phyloP scores from a whole-genome alignment of 2,329 filamentous ascomycete species.

The Berkeleyomyces basicola region DNA sequence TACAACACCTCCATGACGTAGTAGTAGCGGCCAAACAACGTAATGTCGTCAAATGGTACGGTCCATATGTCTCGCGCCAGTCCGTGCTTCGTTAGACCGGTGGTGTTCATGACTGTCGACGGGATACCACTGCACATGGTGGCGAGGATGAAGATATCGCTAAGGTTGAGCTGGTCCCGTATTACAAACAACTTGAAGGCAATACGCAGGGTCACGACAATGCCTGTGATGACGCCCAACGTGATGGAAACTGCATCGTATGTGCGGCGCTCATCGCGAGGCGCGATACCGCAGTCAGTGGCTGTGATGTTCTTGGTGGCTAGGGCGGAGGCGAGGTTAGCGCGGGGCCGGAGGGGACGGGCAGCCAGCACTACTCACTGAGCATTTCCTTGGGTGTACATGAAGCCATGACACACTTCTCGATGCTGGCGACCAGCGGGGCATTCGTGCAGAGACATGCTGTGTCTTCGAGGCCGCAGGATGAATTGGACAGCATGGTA shows the following conservation, averaged over 20 bases:
- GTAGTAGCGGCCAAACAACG: slow-evolving; percentile 24
- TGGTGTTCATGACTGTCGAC: slow-evolving; percentile 19
- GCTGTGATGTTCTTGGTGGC: slow-evolving; percentile 18
- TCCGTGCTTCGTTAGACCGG: slow-evolving; percentile 21
- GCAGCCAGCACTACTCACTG: slow-evolving; percentile 16
- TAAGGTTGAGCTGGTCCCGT: slow-evolving; percentile 20
- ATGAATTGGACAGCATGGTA: slow-evolving; percentile 16
- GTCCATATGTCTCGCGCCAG: slow-evolving; percentile 32
- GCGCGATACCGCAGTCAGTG: slow-evolving; percentile 17
- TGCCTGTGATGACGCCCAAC: slow-evolving; percentile 21
- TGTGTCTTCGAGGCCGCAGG: slow-evolving; percentile 19
- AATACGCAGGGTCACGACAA: slow-evolving; percentile 25
- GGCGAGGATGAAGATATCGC: slow-evolving; percentile 22
- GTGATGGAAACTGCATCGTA: slow-evolving; percentile 19
- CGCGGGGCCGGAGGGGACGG: neutral
- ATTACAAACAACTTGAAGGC: slow-evolving; percentile 20
- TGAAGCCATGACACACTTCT: slow-evolving; percentile 18
- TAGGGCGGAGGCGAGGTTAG: slow-evolving; percentile 3
- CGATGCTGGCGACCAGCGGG: slow-evolving; percentile 17
- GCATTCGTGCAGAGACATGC: slow-evolving; percentile 21
- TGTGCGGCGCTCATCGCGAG: slow-evolving; percentile 20
- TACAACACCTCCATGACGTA: slow-evolving; percentile 27
- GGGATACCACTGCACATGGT: slow-evolving; percentile 19
- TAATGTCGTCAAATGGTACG: slow-evolving; percentile 24
- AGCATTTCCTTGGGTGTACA: slow-evolving; percentile 21